These are phyloP conservation scores for Backusella westeae DNA, from an alignment of 192 early-diverging fungal species.

Conservation along the genomic window DNA sequence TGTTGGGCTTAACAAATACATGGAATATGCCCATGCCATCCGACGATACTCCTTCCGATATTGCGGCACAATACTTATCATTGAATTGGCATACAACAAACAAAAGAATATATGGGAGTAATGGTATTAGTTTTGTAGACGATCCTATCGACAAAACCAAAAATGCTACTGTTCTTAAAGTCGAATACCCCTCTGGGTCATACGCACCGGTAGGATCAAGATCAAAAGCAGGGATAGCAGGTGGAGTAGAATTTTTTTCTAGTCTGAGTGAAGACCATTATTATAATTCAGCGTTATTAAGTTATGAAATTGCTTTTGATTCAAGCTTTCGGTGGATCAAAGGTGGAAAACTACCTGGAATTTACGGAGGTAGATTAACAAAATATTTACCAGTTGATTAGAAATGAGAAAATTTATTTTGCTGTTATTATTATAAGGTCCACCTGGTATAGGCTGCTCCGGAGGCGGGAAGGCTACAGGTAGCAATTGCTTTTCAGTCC, in stretches of 20 bases:
- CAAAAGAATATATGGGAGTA: not conserved
- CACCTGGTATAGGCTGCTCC: constrained; percentile 37
- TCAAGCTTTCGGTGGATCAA: constrained; percentile 39
- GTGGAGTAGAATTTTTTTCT: constrained; percentile 44
- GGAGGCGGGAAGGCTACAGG: constrained; percentile 43
- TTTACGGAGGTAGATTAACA: constrained; percentile 36
- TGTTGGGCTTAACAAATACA: not conserved
- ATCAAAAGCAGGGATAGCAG: constrained; percentile 15
- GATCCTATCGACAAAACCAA: constrained; percentile 1
- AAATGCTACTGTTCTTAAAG: not conserved
- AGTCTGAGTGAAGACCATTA: constrained; percentile 31
- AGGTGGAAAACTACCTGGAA: constrained; percentile 48
- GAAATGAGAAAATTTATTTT: not conserved
- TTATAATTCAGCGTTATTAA: constrained; percentile 41
- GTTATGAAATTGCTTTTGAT: constrained; percentile 45
- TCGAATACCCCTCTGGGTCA: constrained; percentile 9
- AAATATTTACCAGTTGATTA: not conserved
- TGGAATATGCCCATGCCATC: constrained; percentile 16
- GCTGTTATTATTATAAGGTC: constrained; percentile 1
- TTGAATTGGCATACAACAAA: constrained; percentile 7
- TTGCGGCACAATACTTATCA: not conserved
- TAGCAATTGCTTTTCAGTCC: constrained; percentile 40
- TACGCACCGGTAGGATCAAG: constrained; percentile 6
- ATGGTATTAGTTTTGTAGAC: not conserved
- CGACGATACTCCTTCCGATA: not conserved